A percentile compares a stretch with the other conserved stretches of the same genome.
Evolutionary conservation across 176 grass and related monocot species (phyloP).

Genomic region (Luzula sylvatica): DNA sequence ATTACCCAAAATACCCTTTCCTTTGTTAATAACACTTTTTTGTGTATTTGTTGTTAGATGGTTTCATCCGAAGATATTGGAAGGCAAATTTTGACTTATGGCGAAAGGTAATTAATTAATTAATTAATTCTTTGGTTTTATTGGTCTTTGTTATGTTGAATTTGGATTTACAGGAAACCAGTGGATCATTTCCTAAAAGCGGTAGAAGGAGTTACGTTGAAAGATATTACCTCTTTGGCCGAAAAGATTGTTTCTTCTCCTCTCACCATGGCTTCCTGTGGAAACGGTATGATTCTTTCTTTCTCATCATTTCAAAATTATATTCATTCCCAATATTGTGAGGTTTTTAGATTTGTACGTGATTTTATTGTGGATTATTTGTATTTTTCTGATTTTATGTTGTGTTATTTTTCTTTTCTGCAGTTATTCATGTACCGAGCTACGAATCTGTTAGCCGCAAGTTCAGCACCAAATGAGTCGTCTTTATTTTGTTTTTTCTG

Average conservation of each 20-base stretch:
- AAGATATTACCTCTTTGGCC: conserved; percentile 61
- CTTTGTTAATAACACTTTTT: not conserved
- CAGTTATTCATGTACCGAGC: conserved; percentile 76
- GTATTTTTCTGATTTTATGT: not conserved
- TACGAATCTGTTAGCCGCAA: conserved; percentile 79
- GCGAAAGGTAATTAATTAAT: conserved; percentile 97
- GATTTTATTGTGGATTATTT: not conserved
- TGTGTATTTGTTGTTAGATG: conserved; percentile 25
- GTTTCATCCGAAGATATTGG: conserved; percentile 69
- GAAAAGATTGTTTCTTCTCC: conserved; percentile 77
- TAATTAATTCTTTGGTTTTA: too few relatives aligned
- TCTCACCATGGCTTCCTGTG: conserved; percentile 81
- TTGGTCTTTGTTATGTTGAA: too few relatives aligned
- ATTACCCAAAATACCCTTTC: conserved; percentile 5
- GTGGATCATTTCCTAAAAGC: conserved; percentile 61
- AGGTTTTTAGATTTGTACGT: not conserved
- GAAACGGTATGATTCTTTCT: conserved; percentile 47
- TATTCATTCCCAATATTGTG: conserved; percentile 2
- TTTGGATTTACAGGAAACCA: conserved; percentile 65
- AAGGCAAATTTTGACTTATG: conserved; percentile 69
- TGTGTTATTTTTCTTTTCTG: conserved; percentile 3
- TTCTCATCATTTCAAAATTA: not conserved
- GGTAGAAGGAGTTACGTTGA: conserved; percentile 60
- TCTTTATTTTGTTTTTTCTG: not conserved
- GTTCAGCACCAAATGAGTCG: conserved; percentile 58